phyloP scores from a whole-genome alignment of 352 stramenopile genomes.

The Globisporangium polare region DNA sequence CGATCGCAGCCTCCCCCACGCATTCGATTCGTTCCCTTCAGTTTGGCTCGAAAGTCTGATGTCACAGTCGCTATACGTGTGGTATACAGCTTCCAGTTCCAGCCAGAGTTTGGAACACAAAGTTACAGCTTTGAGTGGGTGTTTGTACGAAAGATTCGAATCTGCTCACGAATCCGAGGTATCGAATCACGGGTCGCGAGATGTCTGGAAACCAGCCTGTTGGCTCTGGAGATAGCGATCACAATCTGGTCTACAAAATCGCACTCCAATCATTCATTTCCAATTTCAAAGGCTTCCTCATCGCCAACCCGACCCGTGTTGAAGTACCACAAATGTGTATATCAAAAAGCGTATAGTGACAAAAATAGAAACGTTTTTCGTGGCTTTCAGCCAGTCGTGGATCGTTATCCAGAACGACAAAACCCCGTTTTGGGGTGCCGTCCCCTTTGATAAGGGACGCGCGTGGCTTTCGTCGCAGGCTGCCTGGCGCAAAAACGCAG shows the following conservation, averaged over 20 bases:
- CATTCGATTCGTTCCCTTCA: conserved; percentile 2
- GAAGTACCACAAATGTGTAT: not conserved
- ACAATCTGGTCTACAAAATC: not conserved
- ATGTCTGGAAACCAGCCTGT: no score
- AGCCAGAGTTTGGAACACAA: no score
- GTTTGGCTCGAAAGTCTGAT: not conserved
- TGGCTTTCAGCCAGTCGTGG: conserved; percentile 6
- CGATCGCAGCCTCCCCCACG: not conserved
- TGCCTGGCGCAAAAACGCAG: not conserved
- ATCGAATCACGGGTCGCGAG: not conserved
- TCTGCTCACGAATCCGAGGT: not conserved
- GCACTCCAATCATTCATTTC: not conserved
- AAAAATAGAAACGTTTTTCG: conserved; percentile 16
- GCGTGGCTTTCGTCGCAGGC: conserved; percentile 1
- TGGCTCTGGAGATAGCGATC: not conserved
- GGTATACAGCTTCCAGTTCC: not conserved
- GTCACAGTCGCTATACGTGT: conserved; percentile 1
- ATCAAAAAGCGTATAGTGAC: not conserved
- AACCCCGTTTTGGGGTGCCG: not conserved
- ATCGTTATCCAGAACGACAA: not conserved
- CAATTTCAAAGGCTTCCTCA: not conserved
- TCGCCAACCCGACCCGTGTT: not conserved
- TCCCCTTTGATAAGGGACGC: not conserved
- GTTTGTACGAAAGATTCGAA: not conserved
- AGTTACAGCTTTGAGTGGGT: no score